A percentile compares a stretch with the other conserved stretches of the same genome.
These are phyloP conservation scores for Lentinula sp. DNA, from an alignment of 768 basidiomycete genomes.

Conservation along the genomic window DNA sequence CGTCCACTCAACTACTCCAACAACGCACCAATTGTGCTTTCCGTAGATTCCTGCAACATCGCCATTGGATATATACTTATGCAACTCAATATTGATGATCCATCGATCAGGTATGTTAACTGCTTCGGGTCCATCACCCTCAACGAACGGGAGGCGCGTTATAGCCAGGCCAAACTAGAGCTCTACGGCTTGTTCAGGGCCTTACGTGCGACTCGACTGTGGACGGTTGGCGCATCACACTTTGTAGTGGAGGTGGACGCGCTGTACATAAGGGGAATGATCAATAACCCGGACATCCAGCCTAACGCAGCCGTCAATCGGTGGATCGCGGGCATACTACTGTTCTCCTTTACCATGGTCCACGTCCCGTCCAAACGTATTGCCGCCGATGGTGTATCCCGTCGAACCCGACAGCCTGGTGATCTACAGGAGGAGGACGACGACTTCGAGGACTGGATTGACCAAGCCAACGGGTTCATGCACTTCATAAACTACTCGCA, in stretches of 20 bases:
- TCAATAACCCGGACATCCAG: slow-evolving; percentile 2
- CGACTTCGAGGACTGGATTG: slow-evolving; percentile 9
- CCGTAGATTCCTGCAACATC: slow-evolving; percentile 21
- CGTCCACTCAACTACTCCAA: no score
- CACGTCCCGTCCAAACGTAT: no score
- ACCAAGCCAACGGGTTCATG: neutral
- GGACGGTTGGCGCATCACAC: slow-evolving; percentile 15
- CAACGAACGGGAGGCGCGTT: slow-evolving; percentile 20
- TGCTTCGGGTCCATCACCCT: slow-evolving; percentile 26
- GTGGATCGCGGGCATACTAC: slow-evolving; percentile 17
- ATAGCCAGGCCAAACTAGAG: slow-evolving; percentile 29
- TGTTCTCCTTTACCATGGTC: no score
- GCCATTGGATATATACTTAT: slow-evolving; percentile 25
- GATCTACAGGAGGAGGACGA: slow-evolving; percentile 7
- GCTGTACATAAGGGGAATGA: slow-evolving; percentile 12
- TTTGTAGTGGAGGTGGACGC: slow-evolving; percentile 19
- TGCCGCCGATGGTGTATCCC: slow-evolving; percentile 25
- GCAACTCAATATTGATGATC: slow-evolving; percentile 10
- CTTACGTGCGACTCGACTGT: slow-evolving; percentile 14
- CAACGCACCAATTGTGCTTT: no score
- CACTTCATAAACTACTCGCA: neutral
- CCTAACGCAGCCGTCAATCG: slow-evolving; percentile 7
- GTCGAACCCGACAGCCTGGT: slow-evolving; percentile 4
- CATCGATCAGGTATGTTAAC: neutral
- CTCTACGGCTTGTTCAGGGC: slow-evolving; percentile 25